Evolutionary conservation across 73 alveolate species (phyloP), one percentile per base, ranked within the genome.

Genomic region (Tetrahymena malaccensis): DNA sequence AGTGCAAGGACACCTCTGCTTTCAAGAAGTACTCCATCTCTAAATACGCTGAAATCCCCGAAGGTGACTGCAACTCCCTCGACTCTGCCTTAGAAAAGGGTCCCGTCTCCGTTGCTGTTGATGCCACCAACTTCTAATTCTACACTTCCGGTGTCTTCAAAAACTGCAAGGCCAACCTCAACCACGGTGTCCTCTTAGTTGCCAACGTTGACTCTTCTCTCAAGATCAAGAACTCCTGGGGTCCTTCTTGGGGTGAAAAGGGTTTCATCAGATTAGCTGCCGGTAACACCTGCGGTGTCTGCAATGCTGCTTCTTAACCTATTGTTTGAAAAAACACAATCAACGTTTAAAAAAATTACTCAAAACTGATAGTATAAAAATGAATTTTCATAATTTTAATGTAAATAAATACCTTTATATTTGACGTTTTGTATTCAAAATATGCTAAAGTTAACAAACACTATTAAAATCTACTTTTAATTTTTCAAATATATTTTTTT

Each of bases 221-320:
- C 97, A 96, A 95, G 96, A 97, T 98, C 96, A 98, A 97, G 98
- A 98, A 98, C 98, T 98, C 99, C 35, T 98, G 99, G 99, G 99
- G 99, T 35, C 85, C 99, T 33, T 12, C 96, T 84, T 98, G 99
- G 99, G 99, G 99, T 43, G 99, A 96, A 21, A 50, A 85, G 33
- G 99, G 99, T 34, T 98, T 97, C 98, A 95, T 97, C 97, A 97
- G 97, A 96, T 95, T 98, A 84, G 70, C 89, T 35, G 94, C 85
- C 25, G 98, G 97, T 85, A 96, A 96, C 93, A 93, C 97, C 55
- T 96, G 98, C 22, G 97, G 96, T 31, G 98, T 95, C 43, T 93
- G 89, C 43, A 70, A 70, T 70, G 89, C 89, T 70, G 89, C 89
- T 11, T 70, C 89, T 70, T 70, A 27, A 0, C 89, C 89, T 31